Evolutionary conservation across 75 land plant genomes (phyloP), one percentile per base, ranked within the genome.

Genomic region (Adiantum capillusveneris): DNA sequence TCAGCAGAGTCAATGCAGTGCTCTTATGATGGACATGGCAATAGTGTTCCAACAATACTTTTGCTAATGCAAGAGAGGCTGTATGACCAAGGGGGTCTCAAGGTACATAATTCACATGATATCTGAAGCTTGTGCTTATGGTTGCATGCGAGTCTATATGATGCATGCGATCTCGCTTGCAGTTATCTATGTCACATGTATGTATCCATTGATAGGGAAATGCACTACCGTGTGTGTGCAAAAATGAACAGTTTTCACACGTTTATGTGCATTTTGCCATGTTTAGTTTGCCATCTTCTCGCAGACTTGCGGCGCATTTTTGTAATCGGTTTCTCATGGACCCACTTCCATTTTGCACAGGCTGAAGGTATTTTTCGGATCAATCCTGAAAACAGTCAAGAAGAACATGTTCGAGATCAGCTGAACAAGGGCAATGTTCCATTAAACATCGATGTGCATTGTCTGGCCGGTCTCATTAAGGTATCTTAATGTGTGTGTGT

Each of bases 1-100:
- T 89, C 98, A 13, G 82, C 98, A 6, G 98, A 90, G 66, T 94
- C 98, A 25, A 90, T 94, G 98, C 98, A 94, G 30, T 94, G 96
- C 62, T 77, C 80, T 19, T 86, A 72, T 64, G 98, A 94, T 64
- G 49, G 78, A 17, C 81, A 64, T 52, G 98, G 96, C 17, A 94
- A 94, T 37, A 88, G 94, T 54, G 88, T 94, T 2, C 98, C 98
- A 17, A 94, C 81, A 25, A 94, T 94, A 36, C 92, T 94, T 7
- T 56, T 94, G 34, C 80, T 89, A 22, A 81, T 94, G 91, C 98
- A 94, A 57, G 88, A 94, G 57, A 61, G 86, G 0, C 51, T 94
- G 17, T 94, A 94, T 56, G 60, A 71, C 17, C 88, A 85, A 75
- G 98, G 85, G 29, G 98, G 96, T 25, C 83, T 94, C 9, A 84